Conservation (phyloP, 768 basidiomycete genomes). For the Boletus subcaerulescens region DNA sequence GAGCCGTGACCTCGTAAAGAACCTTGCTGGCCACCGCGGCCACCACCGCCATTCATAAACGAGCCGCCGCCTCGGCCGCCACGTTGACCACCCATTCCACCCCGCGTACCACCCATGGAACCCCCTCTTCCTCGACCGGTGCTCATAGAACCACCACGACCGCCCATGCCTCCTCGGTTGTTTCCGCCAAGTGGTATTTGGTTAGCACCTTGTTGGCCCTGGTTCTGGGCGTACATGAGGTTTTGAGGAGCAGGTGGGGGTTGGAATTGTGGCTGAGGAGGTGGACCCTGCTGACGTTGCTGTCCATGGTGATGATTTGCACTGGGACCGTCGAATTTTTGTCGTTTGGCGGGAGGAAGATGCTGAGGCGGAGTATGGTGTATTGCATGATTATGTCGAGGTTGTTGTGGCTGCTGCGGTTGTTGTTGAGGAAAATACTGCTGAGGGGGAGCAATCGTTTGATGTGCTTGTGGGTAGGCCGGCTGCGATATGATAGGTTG, state of each 20-base stretch:
- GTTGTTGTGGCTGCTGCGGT: slow-evolving; percentile 39
- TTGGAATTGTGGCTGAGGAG: slow-evolving; percentile 62
- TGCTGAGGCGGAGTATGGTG: slow-evolving; percentile 74
- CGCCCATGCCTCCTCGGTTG: slow-evolving; percentile 45
- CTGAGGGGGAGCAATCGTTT: slow-evolving; percentile 39
- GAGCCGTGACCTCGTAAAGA: slow-evolving; percentile 62
- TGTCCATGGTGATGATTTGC: slow-evolving; percentile 41
- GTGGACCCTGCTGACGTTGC: slow-evolving; percentile 38
- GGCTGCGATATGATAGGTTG: slow-evolving; percentile 51
- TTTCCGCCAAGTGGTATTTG: slow-evolving; percentile 40
- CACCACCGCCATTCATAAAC: slow-evolving; percentile 35
- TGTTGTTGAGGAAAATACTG: slow-evolving; percentile 41
- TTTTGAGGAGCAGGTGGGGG: slow-evolving; percentile 29
- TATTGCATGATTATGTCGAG: slow-evolving; percentile 45
- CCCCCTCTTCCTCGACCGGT: slow-evolving; percentile 46
- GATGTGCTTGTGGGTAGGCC: slow-evolving; percentile 43
- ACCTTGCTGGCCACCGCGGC: slow-evolving; percentile 47
- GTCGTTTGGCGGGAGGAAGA: slow-evolving; percentile 89
- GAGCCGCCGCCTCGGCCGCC: slow-evolving; percentile 39
- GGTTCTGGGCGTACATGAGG: slow-evolving; percentile 31
- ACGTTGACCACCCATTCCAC: slow-evolving; percentile 43
- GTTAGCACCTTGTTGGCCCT: slow-evolving; percentile 43
- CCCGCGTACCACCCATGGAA: slow-evolving; percentile 42
- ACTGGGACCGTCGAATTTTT: slow-evolving; percentile 79
- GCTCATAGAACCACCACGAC: slow-evolving; percentile 37